Evolutionary conservation across 1,284 basidiomycete genomes (phyloP).

Genomic region (Rhodotorula sp.): DNA sequence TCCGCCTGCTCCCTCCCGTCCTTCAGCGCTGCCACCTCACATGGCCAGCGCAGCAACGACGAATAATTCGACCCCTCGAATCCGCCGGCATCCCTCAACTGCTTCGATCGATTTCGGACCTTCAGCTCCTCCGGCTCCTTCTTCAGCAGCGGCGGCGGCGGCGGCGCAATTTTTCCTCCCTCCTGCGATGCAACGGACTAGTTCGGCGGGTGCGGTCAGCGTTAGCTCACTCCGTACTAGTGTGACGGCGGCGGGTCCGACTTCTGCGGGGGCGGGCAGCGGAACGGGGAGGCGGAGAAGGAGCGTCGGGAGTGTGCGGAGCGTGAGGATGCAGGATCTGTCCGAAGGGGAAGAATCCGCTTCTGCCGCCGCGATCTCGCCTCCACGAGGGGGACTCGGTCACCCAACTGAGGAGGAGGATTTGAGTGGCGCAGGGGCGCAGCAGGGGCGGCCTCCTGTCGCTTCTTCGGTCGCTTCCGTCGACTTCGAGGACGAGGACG

Average conservation of each 20-base stretch:
- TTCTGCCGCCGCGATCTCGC: background rate
- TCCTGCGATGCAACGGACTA: constrained; percentile 1
- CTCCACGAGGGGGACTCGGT: background rate
- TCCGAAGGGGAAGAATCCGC: background rate
- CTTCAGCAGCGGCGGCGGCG: background rate
- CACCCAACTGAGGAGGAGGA: background rate
- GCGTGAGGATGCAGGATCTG: constrained; percentile 63
- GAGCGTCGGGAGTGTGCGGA: constrained; percentile 57
- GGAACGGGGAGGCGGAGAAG: background rate
- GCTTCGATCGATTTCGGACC: constrained; percentile 15
- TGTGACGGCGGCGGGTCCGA: background rate
- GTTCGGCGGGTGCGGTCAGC: background rate
- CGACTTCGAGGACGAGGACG: background rate
- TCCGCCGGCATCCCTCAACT: constrained; percentile 63
- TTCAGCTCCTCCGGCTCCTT: too few relatives aligned
- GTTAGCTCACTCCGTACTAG: background rate
- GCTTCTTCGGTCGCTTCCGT: background rate
- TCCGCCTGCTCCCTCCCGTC: constrained; percentile 15
- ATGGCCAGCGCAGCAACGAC: constrained; percentile 53
- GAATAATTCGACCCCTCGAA: background rate
- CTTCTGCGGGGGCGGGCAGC: constrained; percentile 56
- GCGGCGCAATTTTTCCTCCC: background rate
- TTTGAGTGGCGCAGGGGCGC: background rate
- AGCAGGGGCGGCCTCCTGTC: background rate
- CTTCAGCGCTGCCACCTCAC: constrained; percentile 1